Evolutionary conservation across 768 basidiomycete species (phyloP).

Genomic region (Lactifluus pinguis): DNA sequence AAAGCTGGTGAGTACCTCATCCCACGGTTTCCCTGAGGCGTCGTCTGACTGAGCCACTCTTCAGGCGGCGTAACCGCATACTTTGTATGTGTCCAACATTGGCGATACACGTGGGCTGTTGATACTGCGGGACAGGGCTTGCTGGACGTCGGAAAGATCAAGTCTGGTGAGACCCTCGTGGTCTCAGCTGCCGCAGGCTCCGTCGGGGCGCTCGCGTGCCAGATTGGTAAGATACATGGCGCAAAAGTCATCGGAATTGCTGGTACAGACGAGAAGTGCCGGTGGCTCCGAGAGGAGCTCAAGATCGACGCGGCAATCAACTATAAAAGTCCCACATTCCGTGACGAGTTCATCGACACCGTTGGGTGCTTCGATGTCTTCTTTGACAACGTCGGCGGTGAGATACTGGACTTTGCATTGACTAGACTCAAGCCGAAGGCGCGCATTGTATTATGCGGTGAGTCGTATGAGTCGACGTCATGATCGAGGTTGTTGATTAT

Average conservation of each 20-base stretch:
- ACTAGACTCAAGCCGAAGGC: conserved; percentile 67
- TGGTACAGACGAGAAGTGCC: conserved; percentile 77
- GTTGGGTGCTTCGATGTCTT: conserved; percentile 76
- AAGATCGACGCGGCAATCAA: conserved; percentile 80
- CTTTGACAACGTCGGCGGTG: conserved; percentile 79
- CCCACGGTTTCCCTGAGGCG: not conserved
- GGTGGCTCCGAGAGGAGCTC: conserved; percentile 72
- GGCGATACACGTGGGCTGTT: not conserved
- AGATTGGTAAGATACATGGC: conserved; percentile 72
- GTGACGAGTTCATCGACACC: conserved; percentile 54
- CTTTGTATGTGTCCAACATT: conserved; percentile 45
- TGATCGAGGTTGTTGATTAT: not conserved
- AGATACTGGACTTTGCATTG: conserved; percentile 73
- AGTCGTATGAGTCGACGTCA: conserved; percentile 19
- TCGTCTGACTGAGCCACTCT: not conserved
- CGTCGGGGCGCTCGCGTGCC: conserved; percentile 73
- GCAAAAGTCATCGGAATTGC: conserved; percentile 86
- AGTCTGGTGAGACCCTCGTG: conserved; percentile 77
- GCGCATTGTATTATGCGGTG: conserved; percentile 75
- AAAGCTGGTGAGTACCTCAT: conserved; percentile 42
- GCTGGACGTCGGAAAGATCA: conserved; percentile 68
- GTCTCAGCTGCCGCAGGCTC: conserved; percentile 95
- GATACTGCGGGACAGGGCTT: conserved; percentile 49
- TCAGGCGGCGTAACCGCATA: conserved; percentile 76
- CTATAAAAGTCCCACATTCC: conserved; percentile 75